Evolutionary conservation across 352 stramenopile genomes (phyloP), one percentile per base, ranked within the genome.

Genomic region (Albugo laibachii): DNA sequence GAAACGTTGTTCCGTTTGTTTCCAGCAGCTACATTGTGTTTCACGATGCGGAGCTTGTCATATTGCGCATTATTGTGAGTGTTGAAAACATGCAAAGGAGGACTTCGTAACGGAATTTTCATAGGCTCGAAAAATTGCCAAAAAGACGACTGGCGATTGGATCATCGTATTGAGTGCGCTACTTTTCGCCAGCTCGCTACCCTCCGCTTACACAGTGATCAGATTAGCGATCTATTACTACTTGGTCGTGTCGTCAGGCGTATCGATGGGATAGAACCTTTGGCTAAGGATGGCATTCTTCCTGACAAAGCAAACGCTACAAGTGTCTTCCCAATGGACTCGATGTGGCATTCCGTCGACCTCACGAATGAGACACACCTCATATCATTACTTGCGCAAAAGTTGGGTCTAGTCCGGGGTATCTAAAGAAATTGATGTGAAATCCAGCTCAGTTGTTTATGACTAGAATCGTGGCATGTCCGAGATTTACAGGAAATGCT

Each of bases 91-190:
- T 31, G 24, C 24, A 3, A 31, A 31, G 24, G 24, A 31, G 24
- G 24, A 31, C 24, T 31, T 55, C 12, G 31, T 11, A 21, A 1
- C 14, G 41, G 16, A 20, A 13, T 10, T 35, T 1, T 24, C 16
- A 4, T 43, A 85, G 72, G 72, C 39, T 83, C 74, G 11, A 69
- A 63, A 20, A 24, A 18, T 5, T 87, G 75, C 47, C 75, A 87
- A 42, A 56, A 69, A 45, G 49, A 50, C 14, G 71, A 87, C 50
- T 87, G 75, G 75, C 57, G 61, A 24, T 50, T 52, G 0, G 58
- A 84, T 46, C 75, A 87, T 57, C 53, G 60, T 11, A 54, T 61
- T n/a, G 75, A 87, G 50, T 87, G 75, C 51, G 55, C 59, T 36
- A 47, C 20, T 1, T 54, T 87, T 36, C 51, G 46, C 36, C 58